These are phyloP conservation scores for Ustilago esculenta DNA, from an alignment of 1,284 basidiomycete species.

Conservation along the genomic window DNA sequence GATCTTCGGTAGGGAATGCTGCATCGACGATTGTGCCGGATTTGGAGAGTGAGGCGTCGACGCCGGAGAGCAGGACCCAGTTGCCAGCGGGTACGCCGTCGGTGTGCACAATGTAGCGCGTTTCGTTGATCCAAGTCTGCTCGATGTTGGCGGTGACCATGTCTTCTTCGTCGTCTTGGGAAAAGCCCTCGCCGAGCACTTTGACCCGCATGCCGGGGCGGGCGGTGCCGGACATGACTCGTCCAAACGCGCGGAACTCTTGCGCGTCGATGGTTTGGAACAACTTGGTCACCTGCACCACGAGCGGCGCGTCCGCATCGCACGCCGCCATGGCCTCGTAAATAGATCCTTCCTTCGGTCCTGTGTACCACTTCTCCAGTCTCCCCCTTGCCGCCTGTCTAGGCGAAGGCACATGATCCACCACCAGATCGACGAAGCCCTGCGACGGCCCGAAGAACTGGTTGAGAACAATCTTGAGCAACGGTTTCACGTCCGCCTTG, in stretches of 20 bases:
- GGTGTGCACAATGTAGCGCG: conserved; percentile 89
- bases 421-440: conserved; percentile 91
- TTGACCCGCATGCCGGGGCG: conserved; percentile 84
- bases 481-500: conserved; percentile 96
- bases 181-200: conserved; percentile 97
- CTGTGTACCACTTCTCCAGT: conserved; percentile 69
- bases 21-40: conserved; percentile 79
- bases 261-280: conserved; percentile 95
- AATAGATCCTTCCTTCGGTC: conserved; percentile 30
- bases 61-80: conserved; percentile 87
- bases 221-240: conserved; percentile 91
- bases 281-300: conserved; percentile 91
- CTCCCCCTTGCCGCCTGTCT: conserved; percentile 77
- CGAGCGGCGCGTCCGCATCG: conserved; percentile 84
- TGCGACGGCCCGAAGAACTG: conserved; percentile 90
- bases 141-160: conserved; percentile 89
- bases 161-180: conserved; percentile 97
- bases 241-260: conserved; percentile 93
- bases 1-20: conserved; percentile 72
- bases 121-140: conserved; percentile 87
- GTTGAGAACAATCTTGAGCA: conserved; percentile 90
- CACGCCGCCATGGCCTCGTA: conserved; percentile 83
- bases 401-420: conserved; percentile 87
- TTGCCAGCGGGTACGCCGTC: conserved; percentile 91
- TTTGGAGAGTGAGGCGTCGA: conserved; percentile 93